phyloP scores from a whole-genome alignment of 257 asterid genomes.

The Ophiorrhiza pumila region DNA sequence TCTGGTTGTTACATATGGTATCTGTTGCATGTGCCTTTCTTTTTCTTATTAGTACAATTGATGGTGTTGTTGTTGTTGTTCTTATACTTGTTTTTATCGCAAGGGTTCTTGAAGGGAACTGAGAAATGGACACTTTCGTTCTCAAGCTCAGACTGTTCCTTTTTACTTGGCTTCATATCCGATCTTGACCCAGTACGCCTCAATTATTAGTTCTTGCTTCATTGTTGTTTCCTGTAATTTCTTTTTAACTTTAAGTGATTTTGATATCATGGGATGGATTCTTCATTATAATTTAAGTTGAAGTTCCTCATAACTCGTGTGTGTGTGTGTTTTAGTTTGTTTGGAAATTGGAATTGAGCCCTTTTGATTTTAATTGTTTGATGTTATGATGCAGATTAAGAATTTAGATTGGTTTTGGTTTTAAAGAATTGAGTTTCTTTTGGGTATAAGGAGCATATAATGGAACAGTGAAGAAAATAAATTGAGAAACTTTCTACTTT shows the following conservation, averaged over 20 bases:
- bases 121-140: slow-evolving; percentile 34
- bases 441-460: too few species aligned
- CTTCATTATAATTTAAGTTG: not conserved
- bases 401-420: not conserved
- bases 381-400: not conserved
- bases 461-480: too few species aligned
- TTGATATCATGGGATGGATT: too few species aligned
- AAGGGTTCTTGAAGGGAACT: not conserved
- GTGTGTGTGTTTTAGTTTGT: not conserved
- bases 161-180: slow-evolving; percentile 51
- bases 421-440: not conserved
- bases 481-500: too few species aligned
- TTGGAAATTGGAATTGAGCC: too few species aligned
- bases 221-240: not conserved
- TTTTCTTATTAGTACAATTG: not conserved
- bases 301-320: not conserved
- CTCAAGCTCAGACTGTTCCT: slow-evolving; percentile 45
- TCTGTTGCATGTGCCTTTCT: too few species aligned
- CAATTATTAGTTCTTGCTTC: not conserved
- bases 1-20: too few species aligned
- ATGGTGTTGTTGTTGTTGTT: not conserved
- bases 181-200: slow-evolving; percentile 53
- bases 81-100: not conserved
- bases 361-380: too few species aligned
- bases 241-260: not conserved